phyloP scores from a whole-genome alignment of 768 basidiomycete species.

The Phanerochaete carnosa region DNA sequence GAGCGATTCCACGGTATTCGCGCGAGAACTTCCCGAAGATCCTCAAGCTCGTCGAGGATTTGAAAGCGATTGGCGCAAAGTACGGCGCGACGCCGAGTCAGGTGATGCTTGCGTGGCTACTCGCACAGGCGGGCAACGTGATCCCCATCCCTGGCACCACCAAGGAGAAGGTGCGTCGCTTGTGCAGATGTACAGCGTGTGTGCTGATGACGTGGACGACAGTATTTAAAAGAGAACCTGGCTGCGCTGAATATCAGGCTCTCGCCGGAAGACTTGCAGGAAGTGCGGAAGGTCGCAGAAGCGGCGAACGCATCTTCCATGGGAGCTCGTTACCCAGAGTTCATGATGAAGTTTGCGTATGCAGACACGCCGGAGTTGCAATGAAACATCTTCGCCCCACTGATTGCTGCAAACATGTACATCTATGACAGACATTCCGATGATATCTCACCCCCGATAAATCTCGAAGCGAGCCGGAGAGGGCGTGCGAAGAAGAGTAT shows the following conservation, averaged over 20 bases:
- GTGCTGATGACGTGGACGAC: background rate
- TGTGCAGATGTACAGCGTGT: background rate
- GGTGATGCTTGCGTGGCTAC: slow-evolving; percentile 25
- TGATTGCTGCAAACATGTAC: no score
- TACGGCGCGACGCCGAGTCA: slow-evolving; percentile 25
- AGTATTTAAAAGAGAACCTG: slow-evolving; percentile 32
- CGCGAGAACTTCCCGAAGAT: slow-evolving; percentile 21
- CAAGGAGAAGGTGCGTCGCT: slow-evolving; percentile 3
- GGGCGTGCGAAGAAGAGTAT: no score
- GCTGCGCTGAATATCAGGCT: slow-evolving; percentile 22
- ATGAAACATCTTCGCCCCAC: no score
- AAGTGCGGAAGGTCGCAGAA: slow-evolving; percentile 26
- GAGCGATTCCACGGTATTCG: slow-evolving; percentile 14
- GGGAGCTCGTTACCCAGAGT: background rate
- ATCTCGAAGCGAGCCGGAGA: no score
- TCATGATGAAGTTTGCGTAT: background rate
- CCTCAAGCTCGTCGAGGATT: slow-evolving; percentile 20
- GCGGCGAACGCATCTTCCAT: slow-evolving; percentile 11
- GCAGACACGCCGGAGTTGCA: background rate
- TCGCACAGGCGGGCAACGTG: slow-evolving; percentile 22
- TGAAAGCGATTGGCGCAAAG: slow-evolving; percentile 8
- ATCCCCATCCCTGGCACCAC: slow-evolving; percentile 23
- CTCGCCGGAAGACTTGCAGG: slow-evolving; percentile 23
- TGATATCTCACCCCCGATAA: no score
- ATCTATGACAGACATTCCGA: no score